phyloP scores from a whole-genome alignment of 129 eudicot species.

The Helianthus annuus region HanXRQr2.0-SUNRISE NC_035436.2:65344399-65344898 shows the following conservation, averaged over 20 bases:
- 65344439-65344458: conserved; percentile 42
- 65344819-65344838: too few species aligned
- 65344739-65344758: too few species aligned
- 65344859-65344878: too few species aligned
- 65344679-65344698: too few species aligned
- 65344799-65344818: too few species aligned
- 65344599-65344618: conserved; percentile 54
- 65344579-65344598: conserved; percentile 59
- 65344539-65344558: conserved; percentile 55
- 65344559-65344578: conserved; percentile 60
- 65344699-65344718: too few species aligned
- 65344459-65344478: conserved; percentile 47
- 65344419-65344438: conserved; percentile 36
- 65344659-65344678: too few species aligned
- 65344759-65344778: too few species aligned
- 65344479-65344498: conserved; percentile 59
- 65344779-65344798: too few species aligned
- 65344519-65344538: conserved; percentile 31
- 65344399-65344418: conserved; percentile 41
- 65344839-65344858: too few species aligned
- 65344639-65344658: conserved; percentile 4
- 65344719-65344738: too few species aligned
- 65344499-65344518: conserved; percentile 56
- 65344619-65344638: conserved; percentile 52
- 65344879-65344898: too few species aligned